Conservation (phyloP, 228 moss, liverwort and hornwort species). For the Sphagnum fallax region DNA sequence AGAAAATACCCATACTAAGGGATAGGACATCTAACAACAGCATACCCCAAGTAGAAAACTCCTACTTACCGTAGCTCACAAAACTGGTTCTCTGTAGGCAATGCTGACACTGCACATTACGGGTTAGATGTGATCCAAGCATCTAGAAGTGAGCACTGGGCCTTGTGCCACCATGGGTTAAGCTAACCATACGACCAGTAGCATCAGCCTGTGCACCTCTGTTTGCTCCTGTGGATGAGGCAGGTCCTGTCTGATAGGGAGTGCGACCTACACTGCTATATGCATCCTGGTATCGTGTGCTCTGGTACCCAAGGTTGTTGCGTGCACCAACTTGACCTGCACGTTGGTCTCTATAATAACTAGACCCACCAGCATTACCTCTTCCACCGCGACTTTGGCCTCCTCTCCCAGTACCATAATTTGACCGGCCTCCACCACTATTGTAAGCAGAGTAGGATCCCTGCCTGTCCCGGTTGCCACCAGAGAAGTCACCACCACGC, state of each 20-base stretch:
- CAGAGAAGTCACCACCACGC: slow-evolving; percentile 50
- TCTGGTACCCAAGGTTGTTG: slow-evolving; percentile 73
- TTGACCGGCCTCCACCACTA: slow-evolving; percentile 21
- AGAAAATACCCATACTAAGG: too few species aligned
- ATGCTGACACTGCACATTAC: too few species aligned
- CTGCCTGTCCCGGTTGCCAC: slow-evolving; percentile 49
- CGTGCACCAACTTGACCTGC: slow-evolving; percentile 55
- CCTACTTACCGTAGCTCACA: too few species aligned
- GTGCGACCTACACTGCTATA: slow-evolving; percentile 95
- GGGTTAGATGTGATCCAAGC: not conserved
- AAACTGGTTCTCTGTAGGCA: too few species aligned
- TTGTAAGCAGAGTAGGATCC: slow-evolving; percentile 38
- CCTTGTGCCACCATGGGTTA: slow-evolving; percentile 24
- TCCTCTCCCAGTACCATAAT: slow-evolving; percentile 28
- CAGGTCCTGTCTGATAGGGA: slow-evolving; percentile 84
- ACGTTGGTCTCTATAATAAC: slow-evolving; percentile 67
- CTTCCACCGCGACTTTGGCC: slow-evolving; percentile 21
- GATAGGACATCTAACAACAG: too few species aligned
- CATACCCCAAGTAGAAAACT: too few species aligned
- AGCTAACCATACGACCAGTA: slow-evolving; percentile 89
- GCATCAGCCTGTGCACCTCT: slow-evolving; percentile 55
- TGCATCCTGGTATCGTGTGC: slow-evolving; percentile 95
- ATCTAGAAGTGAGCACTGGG: not conserved
- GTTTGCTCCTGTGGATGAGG: slow-evolving; percentile 56
- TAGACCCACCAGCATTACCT: slow-evolving; percentile 26